These are phyloP conservation scores for Fonsecaea nubica DNA, from an alignment of 2,329 filamentous ascomycete genomes.

Conservation along the genomic window DNA sequence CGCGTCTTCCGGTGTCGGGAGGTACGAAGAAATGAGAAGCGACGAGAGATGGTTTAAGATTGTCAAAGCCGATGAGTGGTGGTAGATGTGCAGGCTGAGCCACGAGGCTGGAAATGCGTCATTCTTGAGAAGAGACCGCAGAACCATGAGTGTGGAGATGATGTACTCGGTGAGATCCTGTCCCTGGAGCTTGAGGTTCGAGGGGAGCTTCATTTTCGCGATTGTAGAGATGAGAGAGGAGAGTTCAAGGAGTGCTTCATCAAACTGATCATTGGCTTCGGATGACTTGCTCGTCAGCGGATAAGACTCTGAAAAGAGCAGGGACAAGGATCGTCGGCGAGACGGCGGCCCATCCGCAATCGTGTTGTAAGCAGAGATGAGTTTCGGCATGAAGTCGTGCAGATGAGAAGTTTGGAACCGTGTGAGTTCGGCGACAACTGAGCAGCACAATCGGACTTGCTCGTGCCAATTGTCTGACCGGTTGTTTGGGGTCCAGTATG, in stretches of 20 bases:
- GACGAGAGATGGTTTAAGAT: conserved; percentile 81
- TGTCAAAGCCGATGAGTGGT: conserved; percentile 87
- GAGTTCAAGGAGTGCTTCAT: conserved; percentile 87
- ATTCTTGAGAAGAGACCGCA: conserved; percentile 86
- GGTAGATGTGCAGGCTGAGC: conserved; percentile 92
- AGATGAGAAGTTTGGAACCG: conserved; percentile 79
- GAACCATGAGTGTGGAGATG: conserved; percentile 78
- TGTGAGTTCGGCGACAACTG: conserved; percentile 85
- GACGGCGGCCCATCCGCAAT: conserved; percentile 71
- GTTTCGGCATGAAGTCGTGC: conserved; percentile 86
- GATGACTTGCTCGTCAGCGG: conserved; percentile 81
- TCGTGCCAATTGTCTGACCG: conserved; percentile 88
- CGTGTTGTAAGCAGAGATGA: conserved; percentile 85
- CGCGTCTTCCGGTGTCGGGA: conserved; percentile 88
- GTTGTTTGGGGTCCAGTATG: conserved; percentile 83
- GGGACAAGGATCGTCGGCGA: conserved; percentile 70
- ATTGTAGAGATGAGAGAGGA: conserved; percentile 85
- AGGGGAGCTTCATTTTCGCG: conserved; percentile 75
- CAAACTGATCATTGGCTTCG: conserved; percentile 68
- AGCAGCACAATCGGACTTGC: conserved; percentile 91
- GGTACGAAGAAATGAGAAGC: conserved; percentile 79
- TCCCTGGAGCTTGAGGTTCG: conserved; percentile 67
- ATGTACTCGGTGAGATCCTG: conserved; percentile 60
- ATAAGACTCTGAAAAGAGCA: conserved; percentile 88
- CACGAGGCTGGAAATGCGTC: conserved; percentile 88